These are phyloP conservation scores for Lathyrus oleraceus DNA, from an alignment of 306 rosid species.

Conservation along the genomic window DNA sequence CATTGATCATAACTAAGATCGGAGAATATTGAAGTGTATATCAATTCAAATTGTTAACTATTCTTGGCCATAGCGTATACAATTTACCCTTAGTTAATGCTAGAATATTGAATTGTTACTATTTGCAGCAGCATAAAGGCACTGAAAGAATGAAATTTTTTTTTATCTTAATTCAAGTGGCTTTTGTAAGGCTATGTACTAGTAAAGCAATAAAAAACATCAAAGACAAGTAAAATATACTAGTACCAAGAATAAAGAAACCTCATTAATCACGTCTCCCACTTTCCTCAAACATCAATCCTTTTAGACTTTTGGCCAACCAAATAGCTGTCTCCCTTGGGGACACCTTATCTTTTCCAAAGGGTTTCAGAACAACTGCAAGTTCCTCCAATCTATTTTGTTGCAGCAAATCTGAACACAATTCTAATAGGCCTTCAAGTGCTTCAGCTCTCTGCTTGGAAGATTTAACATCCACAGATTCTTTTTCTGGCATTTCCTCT, in stretches of 20 bases:
- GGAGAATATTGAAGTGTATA: neutral
- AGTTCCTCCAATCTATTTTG: constrained; percentile 82
- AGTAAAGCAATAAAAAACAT: constrained; percentile 29
- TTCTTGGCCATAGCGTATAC: neutral
- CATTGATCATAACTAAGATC: neutral
- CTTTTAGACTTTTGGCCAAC: constrained; percentile 93
- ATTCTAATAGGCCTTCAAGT: constrained; percentile 86
- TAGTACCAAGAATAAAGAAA: constrained; percentile 31
- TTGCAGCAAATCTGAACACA: constrained; percentile 86
- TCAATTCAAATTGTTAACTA: neutral
- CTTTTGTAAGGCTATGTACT: constrained; percentile 5
- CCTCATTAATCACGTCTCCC: constrained; percentile 54
- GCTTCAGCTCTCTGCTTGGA: constrained; percentile 94
- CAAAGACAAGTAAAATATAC: constrained; percentile 32
- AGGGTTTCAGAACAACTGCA: constrained; percentile 79
- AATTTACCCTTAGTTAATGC: constrained; percentile 30
- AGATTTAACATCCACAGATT: constrained; percentile 77
- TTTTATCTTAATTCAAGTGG: no score
- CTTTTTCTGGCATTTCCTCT: constrained; percentile 56
- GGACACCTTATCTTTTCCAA: constrained; percentile 88
- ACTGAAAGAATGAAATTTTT: constrained; percentile 54
- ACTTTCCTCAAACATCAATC: constrained; percentile 75
- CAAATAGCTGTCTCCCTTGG: constrained; percentile 98
- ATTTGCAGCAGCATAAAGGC: constrained; percentile 62
- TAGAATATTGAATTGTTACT: constrained; percentile 44